Base-by-base conservation (phyloP, 768 basidiomycete species). In the Macrolepiota fuliginosa region DNA sequence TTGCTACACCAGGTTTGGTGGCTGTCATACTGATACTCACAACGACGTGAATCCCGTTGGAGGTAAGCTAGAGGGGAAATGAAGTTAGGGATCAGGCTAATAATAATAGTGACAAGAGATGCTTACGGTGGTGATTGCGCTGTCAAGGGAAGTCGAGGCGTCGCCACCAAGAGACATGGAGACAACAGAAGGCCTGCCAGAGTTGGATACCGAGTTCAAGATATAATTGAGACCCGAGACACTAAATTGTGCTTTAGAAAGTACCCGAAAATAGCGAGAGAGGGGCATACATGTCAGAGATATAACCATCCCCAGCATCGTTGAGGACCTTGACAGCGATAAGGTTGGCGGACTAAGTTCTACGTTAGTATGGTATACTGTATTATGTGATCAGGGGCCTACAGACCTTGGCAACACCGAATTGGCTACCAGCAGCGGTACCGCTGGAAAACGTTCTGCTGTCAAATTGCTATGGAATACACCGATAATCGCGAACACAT, bases 251-350 rank as follows among this genome's bases (percentile, higher is more conserved):
- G 15, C 17, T 7, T 45, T 45, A 9, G n/a, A 7, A 45, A n/a
- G 7, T 19, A 4, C 17, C 19, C 19, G 42, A 19, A n/a, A n/a
- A 19, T n/a, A 19, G 42, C n/a, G 42, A 17, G 10, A n/a, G n/a
- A 15, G 42, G 42, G 19, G 7, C 19, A 45, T 17, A 68, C 69
- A 70, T 66, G 27, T 69, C 62, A 1, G 68, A 57, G n/a, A 61
- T 51, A 1, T 63, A n/a, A 22, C 60, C 66, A 27, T 46, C 67
- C 62, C 69, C 68, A 2, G 52, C 39, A 40, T 71, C 68, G 51
- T 63, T 65, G 22, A 71, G 66, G 32, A 69, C 68, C 53, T 70
- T 70, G 45, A 70, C 67, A 10, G 69, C 66, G 27, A 71, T 68
- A 15, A 69, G 27, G 54, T 46, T 65, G 49, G 71, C 68, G 11